phyloP scores from a whole-genome alignment of 2,329 filamentous ascomycete genomes.

The Fusarium albidum region DNA sequence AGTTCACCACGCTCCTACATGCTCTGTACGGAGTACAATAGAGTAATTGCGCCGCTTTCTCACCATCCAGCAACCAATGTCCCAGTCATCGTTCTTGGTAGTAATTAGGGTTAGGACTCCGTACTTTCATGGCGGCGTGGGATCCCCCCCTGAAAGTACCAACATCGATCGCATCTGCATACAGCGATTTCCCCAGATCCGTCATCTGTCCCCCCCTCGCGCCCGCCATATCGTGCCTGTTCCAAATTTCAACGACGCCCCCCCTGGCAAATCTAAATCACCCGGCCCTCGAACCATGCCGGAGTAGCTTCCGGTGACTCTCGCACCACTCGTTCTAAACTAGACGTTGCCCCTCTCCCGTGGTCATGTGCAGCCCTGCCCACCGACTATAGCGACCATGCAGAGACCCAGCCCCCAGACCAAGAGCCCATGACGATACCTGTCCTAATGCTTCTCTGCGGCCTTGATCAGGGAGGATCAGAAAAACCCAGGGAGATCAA shows the following conservation, averaged over 20 bases:
- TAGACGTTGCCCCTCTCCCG: conserved; percentile 8
- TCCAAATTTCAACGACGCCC: too few species aligned
- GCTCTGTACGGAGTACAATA: neutral
- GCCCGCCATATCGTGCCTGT: too few species aligned
- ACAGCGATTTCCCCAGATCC: too few species aligned
- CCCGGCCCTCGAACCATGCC: neutral
- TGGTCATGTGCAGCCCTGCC: conserved; percentile 11
- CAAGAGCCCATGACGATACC: neutral
- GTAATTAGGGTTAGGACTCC: too few species aligned
- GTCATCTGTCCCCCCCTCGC: too few species aligned
- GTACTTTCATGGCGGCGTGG: too few species aligned
- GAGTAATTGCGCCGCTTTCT: neutral
- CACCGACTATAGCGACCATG: conserved; percentile 7
- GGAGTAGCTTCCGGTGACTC: conserved; percentile 10
- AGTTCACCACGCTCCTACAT: neutral
- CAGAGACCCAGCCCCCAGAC: conserved; percentile 15
- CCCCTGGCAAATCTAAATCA: neutral
- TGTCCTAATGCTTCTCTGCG: conserved; percentile 5
- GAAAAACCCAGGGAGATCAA: too few species aligned
- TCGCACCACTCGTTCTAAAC: conserved; percentile 7
- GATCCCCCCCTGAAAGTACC: too few species aligned
- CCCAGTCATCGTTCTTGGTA: too few species aligned
- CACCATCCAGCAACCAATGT: too few species aligned
- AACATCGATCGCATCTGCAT: too few species aligned
- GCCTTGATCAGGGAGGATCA: conserved; percentile 17